Base-by-base conservation (phyloP, 108 stramenopile genomes). In the Pseudonitzschia delicatissima region DNA sequence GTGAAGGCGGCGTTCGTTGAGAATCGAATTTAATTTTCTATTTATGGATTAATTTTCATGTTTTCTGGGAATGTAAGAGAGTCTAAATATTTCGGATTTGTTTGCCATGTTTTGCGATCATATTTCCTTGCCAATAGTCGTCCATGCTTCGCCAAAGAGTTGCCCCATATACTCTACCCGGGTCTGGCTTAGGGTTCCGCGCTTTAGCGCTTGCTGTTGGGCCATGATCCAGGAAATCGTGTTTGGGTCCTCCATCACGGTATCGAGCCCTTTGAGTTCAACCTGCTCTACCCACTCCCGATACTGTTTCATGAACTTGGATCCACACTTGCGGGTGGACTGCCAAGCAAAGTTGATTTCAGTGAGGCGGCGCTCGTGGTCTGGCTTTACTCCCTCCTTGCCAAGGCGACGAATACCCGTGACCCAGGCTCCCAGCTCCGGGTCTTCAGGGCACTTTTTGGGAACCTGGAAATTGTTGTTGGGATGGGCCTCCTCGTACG, bases 341-440 rank as follows among this genome's bases (percentile, higher is more conserved):
- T 57, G 57, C 91, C 91, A 92, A 12, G 79, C 79, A 83, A 92
- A 92, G 4, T 69, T 64, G 45, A 92, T 67, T 7, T 63, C 79
- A 64, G 82, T 50, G 28, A 92, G 68, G 26, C 68, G 73, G 8
- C 81, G 48, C 20, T 66, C 67, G 64, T 87, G 88, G 13, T 80
- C 72, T n/a, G 53, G 59, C 55, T 79, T 66, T 27, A 92, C 68
- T 2, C 73, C 69, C 15, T 74, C 73, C 32, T 32, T 66, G 17
- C 74, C 69, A 13, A 88, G 37, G 26, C 91, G 74, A 50, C 91
- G 84, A 31, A 92, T 70, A 47, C 87, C 87, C 0, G 91, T 92
- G 17, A 92, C 91, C 91, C 91, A 92, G 8, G 87, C 91, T 11
- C 91, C 91, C 29, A 92, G 57, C 59, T 92, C 91, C 18, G 87